These are phyloP conservation scores for Misopates orontium DNA, from an alignment of 257 asterid genomes.

Conservation along the genomic window DNA sequence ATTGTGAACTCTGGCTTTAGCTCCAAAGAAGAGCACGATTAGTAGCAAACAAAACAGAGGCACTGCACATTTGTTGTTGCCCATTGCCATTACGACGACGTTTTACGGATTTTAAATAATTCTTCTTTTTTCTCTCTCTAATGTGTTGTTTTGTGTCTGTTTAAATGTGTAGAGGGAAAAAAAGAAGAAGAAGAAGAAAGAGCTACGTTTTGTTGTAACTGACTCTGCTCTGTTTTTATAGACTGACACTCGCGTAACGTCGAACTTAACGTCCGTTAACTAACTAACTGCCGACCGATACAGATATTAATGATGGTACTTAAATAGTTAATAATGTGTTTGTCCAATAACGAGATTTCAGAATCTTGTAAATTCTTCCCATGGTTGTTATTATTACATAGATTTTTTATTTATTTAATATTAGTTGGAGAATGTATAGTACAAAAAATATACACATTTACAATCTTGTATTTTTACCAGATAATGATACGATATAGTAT, in stretches of 20 bases:
- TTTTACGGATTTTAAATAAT: conserved; percentile 12
- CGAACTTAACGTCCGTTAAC: conserved; percentile 55
- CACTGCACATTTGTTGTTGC: conserved; percentile 43
- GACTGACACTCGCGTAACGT: conserved; percentile 44
- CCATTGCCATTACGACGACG: conserved; percentile 33
- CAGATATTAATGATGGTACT: too few relatives aligned
- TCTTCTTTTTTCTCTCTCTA: conserved; percentile 12
- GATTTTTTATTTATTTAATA: too few relatives aligned
- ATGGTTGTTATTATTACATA: too few relatives aligned
- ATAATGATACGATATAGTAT: too few relatives aligned
- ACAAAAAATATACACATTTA: too few relatives aligned
- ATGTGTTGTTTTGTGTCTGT: conserved; percentile 2
- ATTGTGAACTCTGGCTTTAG: conserved; percentile 37
- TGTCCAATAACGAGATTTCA: too few relatives aligned
- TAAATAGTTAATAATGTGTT: too few relatives aligned
- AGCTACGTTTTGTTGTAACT: conserved; percentile 57
- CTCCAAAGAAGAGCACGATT: conserved; percentile 40
- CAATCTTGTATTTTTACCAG: too few relatives aligned
- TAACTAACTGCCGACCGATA: conserved; percentile 42
- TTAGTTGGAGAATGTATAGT: too few relatives aligned
- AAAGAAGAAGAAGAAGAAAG: conserved; percentile 28
- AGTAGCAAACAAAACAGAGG: conserved; percentile 43
- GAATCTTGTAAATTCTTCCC: too few relatives aligned
- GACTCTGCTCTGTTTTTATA: conserved; percentile 64
- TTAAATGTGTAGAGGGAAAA: conserved; percentile 1